These are phyloP conservation scores for Cyclocybe cylindracea DNA, from an alignment of 768 basidiomycete genomes.

Conservation along the genomic window DNA sequence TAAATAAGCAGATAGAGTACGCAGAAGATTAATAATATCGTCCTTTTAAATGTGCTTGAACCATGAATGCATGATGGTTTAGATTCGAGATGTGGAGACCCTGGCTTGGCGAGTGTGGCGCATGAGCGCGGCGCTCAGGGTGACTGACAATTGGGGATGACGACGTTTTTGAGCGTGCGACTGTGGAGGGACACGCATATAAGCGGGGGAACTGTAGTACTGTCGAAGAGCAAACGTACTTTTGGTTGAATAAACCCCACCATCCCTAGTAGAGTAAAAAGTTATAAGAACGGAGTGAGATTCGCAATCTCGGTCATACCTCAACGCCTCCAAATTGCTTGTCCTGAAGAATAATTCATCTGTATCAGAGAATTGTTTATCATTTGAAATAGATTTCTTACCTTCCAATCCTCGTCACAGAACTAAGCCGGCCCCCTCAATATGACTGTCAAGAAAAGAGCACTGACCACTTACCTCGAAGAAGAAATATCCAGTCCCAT, in stretches of 20 bases:
- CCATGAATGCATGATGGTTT: background rate
- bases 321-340: constrained; percentile 78
- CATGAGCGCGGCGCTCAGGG: constrained; percentile 25
- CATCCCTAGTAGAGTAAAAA: constrained; percentile 31
- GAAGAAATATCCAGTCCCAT: constrained; percentile 86
- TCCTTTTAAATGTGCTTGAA: background rate
- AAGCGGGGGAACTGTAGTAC: background rate
- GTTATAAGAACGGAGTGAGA: background rate
- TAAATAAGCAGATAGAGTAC: background rate
- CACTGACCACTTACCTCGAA: constrained; percentile 56
- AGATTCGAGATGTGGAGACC: too few species aligned
- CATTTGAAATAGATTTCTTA: constrained; percentile 23
- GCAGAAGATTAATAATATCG: too few species aligned
- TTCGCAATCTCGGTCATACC: constrained; percentile 13
- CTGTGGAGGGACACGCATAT: constrained; percentile 31
- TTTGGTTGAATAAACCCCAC: constrained; percentile 48
- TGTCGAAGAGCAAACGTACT: constrained; percentile 28
- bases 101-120: background rate
- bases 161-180: constrained; percentile 70
- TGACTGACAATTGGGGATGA: constrained; percentile 58
- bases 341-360: constrained; percentile 29
- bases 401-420: constrained; percentile 85
- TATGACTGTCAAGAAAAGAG: background rate
- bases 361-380: background rate
- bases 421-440: constrained; percentile 37